A percentile compares a stretch with the other conserved stretches of the same genome.
phyloP scores from a whole-genome alignment of 768 basidiomycete species.

The Imleria badia region DNA sequence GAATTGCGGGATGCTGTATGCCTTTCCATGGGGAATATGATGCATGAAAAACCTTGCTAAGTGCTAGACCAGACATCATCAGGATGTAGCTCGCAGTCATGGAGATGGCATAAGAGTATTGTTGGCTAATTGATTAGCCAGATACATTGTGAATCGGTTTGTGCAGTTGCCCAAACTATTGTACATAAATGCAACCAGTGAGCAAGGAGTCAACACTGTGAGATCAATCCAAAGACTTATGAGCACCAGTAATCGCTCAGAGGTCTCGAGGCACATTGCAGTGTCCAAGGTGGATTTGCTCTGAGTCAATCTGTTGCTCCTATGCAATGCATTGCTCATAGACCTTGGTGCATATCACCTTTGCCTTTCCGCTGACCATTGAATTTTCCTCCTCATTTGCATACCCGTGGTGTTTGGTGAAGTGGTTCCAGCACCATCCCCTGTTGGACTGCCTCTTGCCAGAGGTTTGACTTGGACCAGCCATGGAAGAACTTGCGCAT shows the following conservation, averaged over 20 bases:
- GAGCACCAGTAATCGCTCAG: not conserved
- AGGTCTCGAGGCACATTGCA: not conserved
- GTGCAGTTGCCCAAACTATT: constrained; percentile 13
- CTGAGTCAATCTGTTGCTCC: constrained; percentile 4
- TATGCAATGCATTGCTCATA: not conserved
- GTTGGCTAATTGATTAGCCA: constrained; percentile 9
- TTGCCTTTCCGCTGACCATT: constrained; percentile 1
- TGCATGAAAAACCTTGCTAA: too few species aligned
- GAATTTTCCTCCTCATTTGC: not conserved
- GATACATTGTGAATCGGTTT: not conserved
- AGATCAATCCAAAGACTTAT: not conserved
- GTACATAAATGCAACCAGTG: not conserved
- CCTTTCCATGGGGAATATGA: too few species aligned
- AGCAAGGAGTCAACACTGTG: too few species aligned
- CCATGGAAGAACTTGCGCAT: too few species aligned
- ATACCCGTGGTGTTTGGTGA: constrained; percentile 1
- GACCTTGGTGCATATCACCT: not conserved
- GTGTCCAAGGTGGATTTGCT: not conserved
- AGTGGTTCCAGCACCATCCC: not conserved
- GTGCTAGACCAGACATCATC: too few species aligned
- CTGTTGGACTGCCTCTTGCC: not conserved
- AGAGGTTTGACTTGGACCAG: not conserved
- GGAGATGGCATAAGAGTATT: constrained; percentile 5
- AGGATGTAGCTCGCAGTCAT: not conserved
- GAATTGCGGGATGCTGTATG: too few species aligned